Percentiles rank a stretch among this genome's conserved stretches.
Conservation (phyloP, 2,329 filamentous ascomycete species). For the Aspergillus tanneri region DNA sequence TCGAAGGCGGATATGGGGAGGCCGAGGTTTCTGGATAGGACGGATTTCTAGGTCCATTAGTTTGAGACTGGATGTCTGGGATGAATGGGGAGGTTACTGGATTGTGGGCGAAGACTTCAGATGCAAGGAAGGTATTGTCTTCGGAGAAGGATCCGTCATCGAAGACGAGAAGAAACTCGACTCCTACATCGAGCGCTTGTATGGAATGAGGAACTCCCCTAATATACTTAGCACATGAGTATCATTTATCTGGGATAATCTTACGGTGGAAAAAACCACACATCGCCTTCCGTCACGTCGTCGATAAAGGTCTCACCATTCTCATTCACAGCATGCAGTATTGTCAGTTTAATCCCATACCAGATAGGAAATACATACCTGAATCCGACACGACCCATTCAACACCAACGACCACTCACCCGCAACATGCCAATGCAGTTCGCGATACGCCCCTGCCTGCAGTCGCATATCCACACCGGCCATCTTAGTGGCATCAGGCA, state of each 20-base stretch:
- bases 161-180: constrained; percentile 64
- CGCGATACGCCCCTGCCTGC: constrained; percentile 58
- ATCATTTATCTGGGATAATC: not conserved
- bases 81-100: constrained; percentile 22
- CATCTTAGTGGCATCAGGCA: constrained; percentile 54
- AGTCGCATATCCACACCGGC: constrained; percentile 62
- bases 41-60: constrained; percentile 37
- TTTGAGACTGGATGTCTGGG: not conserved
- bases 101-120: constrained; percentile 57
- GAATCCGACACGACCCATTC: constrained; percentile 40
- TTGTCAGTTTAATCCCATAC: not conserved
- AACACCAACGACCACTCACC: constrained; percentile 41
- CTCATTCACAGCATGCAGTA: constrained; percentile 33
- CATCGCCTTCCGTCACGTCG: constrained; percentile 71
- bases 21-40: constrained; percentile 57
- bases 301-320: constrained; percentile 76
- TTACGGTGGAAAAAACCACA: constrained; percentile 75
- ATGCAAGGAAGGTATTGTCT: constrained; percentile 72
- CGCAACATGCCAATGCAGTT: constrained; percentile 57
- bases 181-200: constrained; percentile 68
- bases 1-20: constrained; percentile 55
- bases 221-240: not conserved
- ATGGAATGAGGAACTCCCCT: constrained; percentile 72
- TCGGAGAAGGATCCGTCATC: constrained; percentile 61
- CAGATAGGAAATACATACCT: constrained; percentile 20